Evolutionary conservation across 148 eudicot species (phyloP).

Genomic region (Pouteria glomerata): DNA sequence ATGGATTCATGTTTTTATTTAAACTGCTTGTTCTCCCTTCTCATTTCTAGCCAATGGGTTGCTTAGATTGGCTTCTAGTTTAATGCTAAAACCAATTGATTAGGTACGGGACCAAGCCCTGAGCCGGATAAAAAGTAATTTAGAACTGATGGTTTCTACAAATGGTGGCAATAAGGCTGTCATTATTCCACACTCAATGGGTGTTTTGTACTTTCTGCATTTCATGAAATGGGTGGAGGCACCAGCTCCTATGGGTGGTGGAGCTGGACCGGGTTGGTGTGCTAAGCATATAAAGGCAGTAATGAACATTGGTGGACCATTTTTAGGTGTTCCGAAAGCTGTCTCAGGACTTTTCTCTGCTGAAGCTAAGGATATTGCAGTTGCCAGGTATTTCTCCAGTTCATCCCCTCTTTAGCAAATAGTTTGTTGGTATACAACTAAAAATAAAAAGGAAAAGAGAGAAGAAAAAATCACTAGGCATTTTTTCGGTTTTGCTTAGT

Average conservation of each 20-base stretch:
- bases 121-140: constrained; percentile 80
- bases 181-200: constrained; percentile 96
- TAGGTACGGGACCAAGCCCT: constrained; percentile 91
- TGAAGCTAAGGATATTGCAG: constrained; percentile 92
- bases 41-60: background rate
- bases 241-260: constrained; percentile 99
- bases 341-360: constrained; percentile 90
- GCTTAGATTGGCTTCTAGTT: background rate
- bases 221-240: constrained; percentile 99
- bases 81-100: constrained; percentile 9
- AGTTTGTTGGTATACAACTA: background rate
- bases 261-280: constrained; percentile 94
- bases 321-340: constrained; percentile 94
- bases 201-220: constrained; percentile 84
- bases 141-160: constrained; percentile 90
- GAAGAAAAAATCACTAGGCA: background rate
- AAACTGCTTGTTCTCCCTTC: background rate
- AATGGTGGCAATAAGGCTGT: constrained; percentile 92
- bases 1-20: background rate
- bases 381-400: constrained; percentile 55
- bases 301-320: constrained; percentile 93
- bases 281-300: constrained; percentile 83
- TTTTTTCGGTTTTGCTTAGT: background rate
- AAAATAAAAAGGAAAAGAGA: background rate
- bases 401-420: background rate